These are phyloP conservation scores for Blumeria hordei DNA, from an alignment of 2,329 filamentous ascomycete species.

Conservation along the genomic window DNA sequence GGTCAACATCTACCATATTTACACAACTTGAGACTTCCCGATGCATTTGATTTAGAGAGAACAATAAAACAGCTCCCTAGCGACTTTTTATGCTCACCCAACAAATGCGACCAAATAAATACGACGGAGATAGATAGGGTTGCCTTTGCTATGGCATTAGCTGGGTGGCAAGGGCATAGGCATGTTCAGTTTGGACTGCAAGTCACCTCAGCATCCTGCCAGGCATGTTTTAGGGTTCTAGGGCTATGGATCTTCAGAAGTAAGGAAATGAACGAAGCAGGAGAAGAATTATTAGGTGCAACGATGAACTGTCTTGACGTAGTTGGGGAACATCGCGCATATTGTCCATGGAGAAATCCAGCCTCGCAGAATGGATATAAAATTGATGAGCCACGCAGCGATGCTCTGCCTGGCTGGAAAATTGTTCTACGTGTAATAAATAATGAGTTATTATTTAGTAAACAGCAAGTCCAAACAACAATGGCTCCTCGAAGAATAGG, in stretches of 20 bases:
- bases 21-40: constrained; percentile 31
- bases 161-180: constrained; percentile 43
- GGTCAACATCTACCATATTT: constrained; percentile 33
- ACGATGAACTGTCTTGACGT: constrained; percentile 45
- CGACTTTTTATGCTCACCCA: constrained; percentile 23
- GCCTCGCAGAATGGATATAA: constrained; percentile 28
- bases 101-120: neutral
- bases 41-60: constrained; percentile 25
- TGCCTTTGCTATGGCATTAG: constrained; percentile 43
- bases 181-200: constrained; percentile 12
- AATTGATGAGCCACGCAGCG: constrained; percentile 12
- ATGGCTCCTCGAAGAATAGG: constrained; percentile 5
- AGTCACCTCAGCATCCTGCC: constrained; percentile 32
- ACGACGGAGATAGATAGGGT: constrained; percentile 25
- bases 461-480: constrained; percentile 1
- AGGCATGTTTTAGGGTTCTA: constrained; percentile 66
- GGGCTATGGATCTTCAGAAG: constrained; percentile 87
- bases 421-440: constrained; percentile 27
- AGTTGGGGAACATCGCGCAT: constrained; percentile 51
- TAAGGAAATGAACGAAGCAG: constrained; percentile 34
- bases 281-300: constrained; percentile 26
- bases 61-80: constrained; percentile 25
- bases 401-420: constrained; percentile 26
- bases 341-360: constrained; percentile 57
- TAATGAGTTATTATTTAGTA: constrained; percentile 24